Evolutionary conservation across 345 rosid species (phyloP).

Genomic region (Populus ilicifolia): DNA sequence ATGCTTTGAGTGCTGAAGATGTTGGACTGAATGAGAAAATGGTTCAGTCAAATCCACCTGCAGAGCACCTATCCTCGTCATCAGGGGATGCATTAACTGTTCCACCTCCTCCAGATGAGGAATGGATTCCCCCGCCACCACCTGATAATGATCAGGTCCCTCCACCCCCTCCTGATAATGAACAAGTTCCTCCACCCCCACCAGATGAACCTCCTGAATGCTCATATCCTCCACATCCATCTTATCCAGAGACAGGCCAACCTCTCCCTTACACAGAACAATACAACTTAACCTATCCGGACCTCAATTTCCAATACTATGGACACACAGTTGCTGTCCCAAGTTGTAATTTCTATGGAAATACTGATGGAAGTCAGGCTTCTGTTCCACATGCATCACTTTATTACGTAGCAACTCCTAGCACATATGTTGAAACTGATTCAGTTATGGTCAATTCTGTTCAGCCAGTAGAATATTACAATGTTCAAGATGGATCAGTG

Average conservation of each 20-base stretch:
- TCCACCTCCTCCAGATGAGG: conserved; percentile 73
- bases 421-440: conserved; percentile 49
- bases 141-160: conserved; percentile 74
- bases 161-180: conserved; percentile 78
- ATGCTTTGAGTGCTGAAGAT: conserved; percentile 25
- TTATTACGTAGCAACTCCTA: conserved; percentile 56
- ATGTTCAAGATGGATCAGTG: conserved; percentile 44
- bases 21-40: conserved; percentile 29
- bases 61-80: conserved; percentile 24
- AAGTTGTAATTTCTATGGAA: conserved; percentile 51
- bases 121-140: conserved; percentile 94
- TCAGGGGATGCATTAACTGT: conserved; percentile 30
- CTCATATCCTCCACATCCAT: conserved; percentile 43
- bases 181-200: conserved; percentile 44
- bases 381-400: conserved; percentile 46
- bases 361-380: conserved; percentile 62
- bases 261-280: conserved; percentile 45
- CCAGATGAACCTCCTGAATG: conserved; percentile 61
- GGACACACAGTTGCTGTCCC: conserved; percentile 39
- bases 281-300: conserved; percentile 51
- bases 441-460: conserved; percentile 43
- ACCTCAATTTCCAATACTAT: conserved; percentile 51
- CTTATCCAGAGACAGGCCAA: conserved; percentile 46
- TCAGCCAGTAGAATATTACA: conserved; percentile 51
- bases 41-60: conserved; percentile 30